Evolutionary conservation across 2,329 filamentous ascomycete genomes (phyloP).

Genomic region (Monilinia fructicola): DNA sequence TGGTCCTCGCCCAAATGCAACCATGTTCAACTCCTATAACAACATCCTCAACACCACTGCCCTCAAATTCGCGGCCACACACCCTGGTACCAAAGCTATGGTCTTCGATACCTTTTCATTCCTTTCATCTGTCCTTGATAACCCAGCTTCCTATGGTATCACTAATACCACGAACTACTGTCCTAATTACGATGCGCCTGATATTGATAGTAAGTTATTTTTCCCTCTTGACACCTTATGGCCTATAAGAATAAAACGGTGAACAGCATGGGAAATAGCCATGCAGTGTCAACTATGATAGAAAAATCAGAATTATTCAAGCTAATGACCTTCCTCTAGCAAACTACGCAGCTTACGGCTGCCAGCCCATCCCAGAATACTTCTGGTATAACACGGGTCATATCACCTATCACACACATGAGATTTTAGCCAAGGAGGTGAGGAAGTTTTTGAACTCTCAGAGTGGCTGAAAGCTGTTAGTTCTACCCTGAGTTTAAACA

Average conservation of each 20-base stretch:
- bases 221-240: background rate
- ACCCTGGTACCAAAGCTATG: constrained; percentile 43
- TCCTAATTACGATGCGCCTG: constrained; percentile 47
- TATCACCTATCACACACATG: constrained; percentile 46
- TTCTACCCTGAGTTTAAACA: background rate
- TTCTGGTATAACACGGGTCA: constrained; percentile 52
- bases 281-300: background rate
- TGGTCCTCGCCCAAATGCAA: constrained; percentile 47
- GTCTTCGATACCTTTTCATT: constrained; percentile 48
- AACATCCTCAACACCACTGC: constrained; percentile 38
- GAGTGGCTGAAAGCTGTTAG: background rate
- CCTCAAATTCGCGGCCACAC: constrained; percentile 26
- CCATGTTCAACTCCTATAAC: constrained; percentile 50
- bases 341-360: constrained; percentile 48
- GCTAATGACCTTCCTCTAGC: constrained; percentile 9
- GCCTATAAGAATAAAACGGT: background rate
- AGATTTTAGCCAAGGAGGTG: constrained; percentile 41
- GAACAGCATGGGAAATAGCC: background rate
- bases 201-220: constrained; percentile 40
- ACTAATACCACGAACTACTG: constrained; percentile 49
- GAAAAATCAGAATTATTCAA: background rate
- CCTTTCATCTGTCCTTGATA: constrained; percentile 46
- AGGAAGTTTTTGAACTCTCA: constrained; percentile 29
- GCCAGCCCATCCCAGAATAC: constrained; percentile 46
- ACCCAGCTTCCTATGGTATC: constrained; percentile 45